These are phyloP conservation scores for Brassica juncea DNA, from an alignment of 345 rosid genomes.

Conservation along the genomic window DNA sequence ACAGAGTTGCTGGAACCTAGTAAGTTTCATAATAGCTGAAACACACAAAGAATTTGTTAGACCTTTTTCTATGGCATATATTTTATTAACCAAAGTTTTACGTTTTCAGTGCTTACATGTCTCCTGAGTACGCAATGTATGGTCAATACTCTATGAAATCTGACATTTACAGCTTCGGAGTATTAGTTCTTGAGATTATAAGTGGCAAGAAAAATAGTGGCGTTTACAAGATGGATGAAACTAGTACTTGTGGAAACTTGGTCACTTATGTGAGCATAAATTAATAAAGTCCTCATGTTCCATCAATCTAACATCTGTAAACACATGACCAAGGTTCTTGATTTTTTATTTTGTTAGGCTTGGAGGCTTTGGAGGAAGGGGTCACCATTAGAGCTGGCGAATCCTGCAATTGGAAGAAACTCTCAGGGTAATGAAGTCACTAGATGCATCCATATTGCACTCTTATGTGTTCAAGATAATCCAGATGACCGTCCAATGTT, in stretches of 20 bases:
- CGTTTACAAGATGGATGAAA: conserved; percentile 29
- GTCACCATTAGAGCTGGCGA: background rate
- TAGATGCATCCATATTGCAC: background rate
- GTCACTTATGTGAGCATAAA: conserved; percentile 35
- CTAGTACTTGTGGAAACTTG: conserved; percentile 32
- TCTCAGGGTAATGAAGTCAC: background rate
- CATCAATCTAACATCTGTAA: background rate
- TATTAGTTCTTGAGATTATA: background rate
- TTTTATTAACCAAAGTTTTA: background rate
- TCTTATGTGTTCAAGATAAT: background rate
- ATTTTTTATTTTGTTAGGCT: conserved; percentile 28
- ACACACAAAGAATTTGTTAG: background rate
- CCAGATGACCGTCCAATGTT: background rate
- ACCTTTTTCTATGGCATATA: background rate
- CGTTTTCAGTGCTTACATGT: background rate
- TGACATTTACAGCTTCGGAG: background rate
- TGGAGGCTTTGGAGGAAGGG: conserved; percentile 31
- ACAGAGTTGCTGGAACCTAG: background rate
- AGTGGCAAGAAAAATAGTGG: conserved; percentile 24
- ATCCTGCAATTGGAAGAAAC: background rate
- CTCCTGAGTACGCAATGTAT: background rate
- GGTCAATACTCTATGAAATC: background rate
- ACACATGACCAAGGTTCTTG: background rate
- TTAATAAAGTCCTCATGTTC: background rate
- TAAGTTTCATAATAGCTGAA: background rate